Evolutionary conservation across 1,284 basidiomycete genomes (phyloP), one percentile per base, ranked within the genome.

Genomic region (Ganoderma resinaceum): DNA sequence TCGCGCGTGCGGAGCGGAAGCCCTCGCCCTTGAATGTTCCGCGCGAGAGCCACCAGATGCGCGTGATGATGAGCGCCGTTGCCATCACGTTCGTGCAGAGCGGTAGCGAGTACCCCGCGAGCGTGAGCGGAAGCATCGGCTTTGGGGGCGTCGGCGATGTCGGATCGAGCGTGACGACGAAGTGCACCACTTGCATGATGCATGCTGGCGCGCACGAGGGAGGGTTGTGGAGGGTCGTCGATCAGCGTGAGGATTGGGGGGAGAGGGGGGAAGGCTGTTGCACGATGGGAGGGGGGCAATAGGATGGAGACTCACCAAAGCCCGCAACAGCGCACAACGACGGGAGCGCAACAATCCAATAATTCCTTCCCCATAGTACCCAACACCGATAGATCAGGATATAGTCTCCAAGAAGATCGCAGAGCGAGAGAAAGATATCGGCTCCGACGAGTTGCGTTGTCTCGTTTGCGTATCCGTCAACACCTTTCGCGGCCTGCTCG

Each of bases 341-440:
- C 9, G 82, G 81, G 2, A 81, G 59, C 6, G 79, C 62, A n/a
- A 77, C 42, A 35, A 83, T 42, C 61, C 73, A 76, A 64, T 78
- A 77, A 33, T 76, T 77, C 59, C 70, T 70, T 0, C 69, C 76
- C 80, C 82, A 82, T 23, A 82, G 43, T 61, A 80, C 29, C 77
- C 80, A 84, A 70, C 82, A 83, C 40, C 82, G 82, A 58, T 81
- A 84, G 23, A 84, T 68, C 57, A 83, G 78, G 38, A 79, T 67
- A 57, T 78, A 49, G 66, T 84, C 80, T 5, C 80, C 81, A 16
- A 83, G 43, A 46, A 83, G 76, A 72, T 82, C 82, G 1, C 77
- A 78, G 35, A 82, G 65, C 1, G 81, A 82, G 61, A 83, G 74
- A 43, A 82, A 63, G 23, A 78, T 66, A 72, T 81, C 80, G 1